These are phyloP conservation scores for Sarcomyxa edulis DNA, from an alignment of 768 basidiomycete genomes.

Conservation along the genomic window DNA sequence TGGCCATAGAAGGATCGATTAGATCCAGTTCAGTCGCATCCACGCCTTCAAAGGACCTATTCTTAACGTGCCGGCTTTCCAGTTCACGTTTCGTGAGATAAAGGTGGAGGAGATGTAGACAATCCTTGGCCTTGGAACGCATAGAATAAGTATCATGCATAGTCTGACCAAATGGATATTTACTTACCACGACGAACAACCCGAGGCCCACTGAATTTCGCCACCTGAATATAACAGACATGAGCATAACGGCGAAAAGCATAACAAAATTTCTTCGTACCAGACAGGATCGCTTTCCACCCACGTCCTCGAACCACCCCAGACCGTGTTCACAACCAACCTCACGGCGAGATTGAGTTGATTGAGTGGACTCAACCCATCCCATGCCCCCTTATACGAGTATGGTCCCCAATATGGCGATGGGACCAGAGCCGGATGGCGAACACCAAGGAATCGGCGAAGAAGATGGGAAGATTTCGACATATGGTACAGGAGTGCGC, in stretches of 20 bases:
- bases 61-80: conserved; percentile 63
- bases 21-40: conserved; percentile 64
- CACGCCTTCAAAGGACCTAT: conserved; percentile 68
- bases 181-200: conserved; percentile 56
- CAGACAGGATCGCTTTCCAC: conserved; percentile 70
- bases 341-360: conserved; percentile 23
- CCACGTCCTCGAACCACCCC: conserved; percentile 59
- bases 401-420: conserved; percentile 11
- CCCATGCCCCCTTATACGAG: conserved; percentile 13
- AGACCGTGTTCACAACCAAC: conserved; percentile 41
- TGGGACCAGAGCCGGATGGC: conserved; percentile 16
- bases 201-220: conserved; percentile 67
- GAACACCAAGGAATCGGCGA: conserved; percentile 32
- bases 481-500: conserved; percentile 47
- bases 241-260: conserved; percentile 12
- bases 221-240: conserved; percentile 47
- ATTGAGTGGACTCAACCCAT: conserved; percentile 16
- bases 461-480: conserved; percentile 40
- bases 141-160: too few relatives aligned
- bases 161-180: not conserved
- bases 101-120: conserved; percentile 59
- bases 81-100: conserved; percentile 70
- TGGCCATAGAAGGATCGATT: conserved; percentile 29
- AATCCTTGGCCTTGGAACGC: conserved; percentile 56
- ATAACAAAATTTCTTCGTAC: conserved; percentile 26